Conservation (phyloP, 2,329 filamentous ascomycete species). For the Trichoderma sp. region DNA sequence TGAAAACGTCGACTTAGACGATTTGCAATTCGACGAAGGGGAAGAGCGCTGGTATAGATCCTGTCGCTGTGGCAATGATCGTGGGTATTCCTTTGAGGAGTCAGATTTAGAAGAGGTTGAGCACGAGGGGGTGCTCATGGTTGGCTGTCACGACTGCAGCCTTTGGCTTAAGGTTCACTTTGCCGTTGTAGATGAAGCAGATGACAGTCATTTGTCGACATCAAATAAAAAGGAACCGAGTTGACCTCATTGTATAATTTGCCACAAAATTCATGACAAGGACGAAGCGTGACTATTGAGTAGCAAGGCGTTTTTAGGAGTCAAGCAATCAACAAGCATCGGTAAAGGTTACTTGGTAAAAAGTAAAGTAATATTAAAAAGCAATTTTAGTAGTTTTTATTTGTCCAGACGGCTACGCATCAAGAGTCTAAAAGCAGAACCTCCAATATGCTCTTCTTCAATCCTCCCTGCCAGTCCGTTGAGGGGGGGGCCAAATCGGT, state of each 20-base stretch:
- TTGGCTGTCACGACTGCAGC: constrained; percentile 65
- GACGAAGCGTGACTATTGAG: not conserved
- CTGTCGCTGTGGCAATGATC: constrained; percentile 63
- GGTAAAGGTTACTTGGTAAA: constrained; percentile 25
- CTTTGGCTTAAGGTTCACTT: constrained; percentile 65
- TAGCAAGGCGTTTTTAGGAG: constrained; percentile 27
- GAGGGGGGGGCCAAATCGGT: constrained; percentile 36
- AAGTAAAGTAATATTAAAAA: constrained; percentile 33
- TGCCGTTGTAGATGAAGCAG: constrained; percentile 49
- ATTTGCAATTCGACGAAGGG: constrained; percentile 53
- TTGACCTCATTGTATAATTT: constrained; percentile 19
- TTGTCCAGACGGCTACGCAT: constrained; percentile 57
- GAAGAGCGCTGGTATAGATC: constrained; percentile 52
- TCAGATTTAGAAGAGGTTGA: constrained; percentile 57
- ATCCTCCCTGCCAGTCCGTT: constrained; percentile 40
- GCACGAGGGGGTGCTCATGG: constrained; percentile 59
- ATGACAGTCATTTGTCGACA: constrained; percentile 27
- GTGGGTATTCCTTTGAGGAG: constrained; percentile 59
- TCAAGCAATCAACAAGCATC: constrained; percentile 24
- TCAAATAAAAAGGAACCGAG: constrained; percentile 25
- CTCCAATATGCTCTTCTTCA: constrained; percentile 49
- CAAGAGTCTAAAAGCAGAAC: constrained; percentile 55
- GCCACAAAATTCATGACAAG: not conserved
- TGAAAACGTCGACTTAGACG: constrained; percentile 64
- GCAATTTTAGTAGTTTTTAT: constrained; percentile 52